Evolutionary conservation across 2,329 filamentous ascomycete genomes (phyloP).

Genomic region (Chaetomiaceae sp.): DNA sequence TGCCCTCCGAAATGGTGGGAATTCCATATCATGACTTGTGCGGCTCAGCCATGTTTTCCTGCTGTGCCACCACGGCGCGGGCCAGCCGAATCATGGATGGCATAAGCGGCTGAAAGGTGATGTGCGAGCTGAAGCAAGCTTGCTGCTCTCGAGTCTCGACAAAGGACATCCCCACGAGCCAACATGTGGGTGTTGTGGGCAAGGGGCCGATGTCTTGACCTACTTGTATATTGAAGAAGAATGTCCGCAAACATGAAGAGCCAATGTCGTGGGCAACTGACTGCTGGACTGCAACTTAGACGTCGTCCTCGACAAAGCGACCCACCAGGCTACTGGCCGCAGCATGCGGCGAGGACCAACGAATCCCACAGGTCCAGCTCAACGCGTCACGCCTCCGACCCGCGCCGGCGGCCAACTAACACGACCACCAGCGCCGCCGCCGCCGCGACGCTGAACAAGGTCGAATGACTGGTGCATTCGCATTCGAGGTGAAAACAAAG

Average conservation of each 20-base stretch:
- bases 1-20: background rate
- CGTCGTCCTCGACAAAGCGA: too few species aligned
- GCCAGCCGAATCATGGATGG: background rate
- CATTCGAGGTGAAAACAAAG: constrained; percentile 17
- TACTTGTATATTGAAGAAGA: too few species aligned
- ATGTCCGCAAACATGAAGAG: too few species aligned
- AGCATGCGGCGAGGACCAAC: constrained; percentile 20
- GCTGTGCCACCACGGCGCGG: constrained; percentile 8
- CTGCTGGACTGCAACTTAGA: too few species aligned
- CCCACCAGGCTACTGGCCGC: constrained; percentile 7
- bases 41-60: constrained; percentile 6
- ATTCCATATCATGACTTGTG: constrained; percentile 3
- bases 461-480: constrained; percentile 18
- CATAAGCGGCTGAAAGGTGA: constrained; percentile 20
- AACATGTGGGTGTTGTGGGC: too few species aligned
- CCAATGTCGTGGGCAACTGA: too few species aligned
- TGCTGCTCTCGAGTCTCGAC: background rate
- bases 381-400: constrained; percentile 18
- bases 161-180: background rate
- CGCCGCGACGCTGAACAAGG: constrained; percentile 4
- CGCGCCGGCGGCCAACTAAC: constrained; percentile 17
- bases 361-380: constrained; percentile 8
- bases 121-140: constrained; percentile 4
- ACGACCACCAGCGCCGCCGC: constrained; percentile 17
- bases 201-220: too few species aligned